Evolutionary conservation across 352 stramenopile genomes (phyloP).

Genomic region (Globisporangium nunn): DNA sequence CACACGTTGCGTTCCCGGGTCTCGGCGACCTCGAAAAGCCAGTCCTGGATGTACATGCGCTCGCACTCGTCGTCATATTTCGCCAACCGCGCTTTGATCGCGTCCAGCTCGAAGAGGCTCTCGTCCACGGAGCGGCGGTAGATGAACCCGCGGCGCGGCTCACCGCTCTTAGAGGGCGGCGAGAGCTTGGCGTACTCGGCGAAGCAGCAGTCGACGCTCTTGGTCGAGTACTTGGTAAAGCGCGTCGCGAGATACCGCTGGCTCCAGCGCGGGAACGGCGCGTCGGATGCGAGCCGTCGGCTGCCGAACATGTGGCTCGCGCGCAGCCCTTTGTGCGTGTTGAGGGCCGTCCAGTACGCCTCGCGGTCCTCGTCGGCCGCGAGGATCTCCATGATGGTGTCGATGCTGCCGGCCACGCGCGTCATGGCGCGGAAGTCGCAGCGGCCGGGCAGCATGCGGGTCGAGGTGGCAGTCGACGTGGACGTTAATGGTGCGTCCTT

Average conservation of each 20-base stretch:
- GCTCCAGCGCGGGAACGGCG: conserved; percentile 55
- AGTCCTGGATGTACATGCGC: conserved; percentile 58
- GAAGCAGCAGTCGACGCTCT: conserved; percentile 54
- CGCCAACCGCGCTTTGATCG: conserved; percentile 33
- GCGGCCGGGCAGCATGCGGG: conserved; percentile 18
- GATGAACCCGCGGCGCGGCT: conserved; percentile 43
- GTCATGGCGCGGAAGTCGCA: conserved; percentile 69
- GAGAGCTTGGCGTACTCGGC: conserved; percentile 45
- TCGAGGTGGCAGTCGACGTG: conserved; percentile 6
- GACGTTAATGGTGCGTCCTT: conserved; percentile 9
- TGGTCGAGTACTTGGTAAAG: conserved; percentile 47
- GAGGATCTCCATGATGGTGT: conserved; percentile 50
- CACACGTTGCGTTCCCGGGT: conserved; percentile 48
- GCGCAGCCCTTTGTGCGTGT: conserved; percentile 57
- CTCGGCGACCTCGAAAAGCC: conserved; percentile 62
- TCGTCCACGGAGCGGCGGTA: conserved; percentile 73
- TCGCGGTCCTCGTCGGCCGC: conserved; percentile 50
- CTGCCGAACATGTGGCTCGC: conserved; percentile 36
- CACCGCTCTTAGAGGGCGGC: conserved; percentile 11
- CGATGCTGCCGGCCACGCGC: conserved; percentile 45
- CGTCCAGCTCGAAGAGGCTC: conserved; percentile 30
- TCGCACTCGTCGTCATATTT: conserved; percentile 38
- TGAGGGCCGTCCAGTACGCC: conserved; percentile 66
- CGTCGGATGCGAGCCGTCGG: conserved; percentile 17
- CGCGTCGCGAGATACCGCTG: conserved; percentile 55